Evolutionary conservation across 2,329 filamentous ascomycete species (phyloP), one percentile per base, ranked within the genome.

Genomic region (Ophiosphaerella narmari): DNA sequence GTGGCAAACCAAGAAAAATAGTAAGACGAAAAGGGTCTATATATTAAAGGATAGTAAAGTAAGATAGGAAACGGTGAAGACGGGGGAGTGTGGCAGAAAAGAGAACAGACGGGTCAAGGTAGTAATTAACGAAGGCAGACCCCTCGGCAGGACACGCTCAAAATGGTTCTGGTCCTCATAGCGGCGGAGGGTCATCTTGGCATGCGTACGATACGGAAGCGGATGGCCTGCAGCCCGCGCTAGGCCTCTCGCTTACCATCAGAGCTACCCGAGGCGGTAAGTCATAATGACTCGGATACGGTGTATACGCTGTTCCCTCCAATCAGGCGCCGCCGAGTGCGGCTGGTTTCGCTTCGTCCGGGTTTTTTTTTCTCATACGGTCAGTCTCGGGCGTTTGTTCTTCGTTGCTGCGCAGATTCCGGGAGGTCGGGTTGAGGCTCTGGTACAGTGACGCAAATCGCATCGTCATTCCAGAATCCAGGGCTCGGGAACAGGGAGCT

Each of bases 181-280:
- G 45, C 51, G 41, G 43, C 48, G 37, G 54, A 49, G 21, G 46
- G 35, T 50, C 34, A 45, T 50, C 59, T 65, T 65, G 64, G 62
- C 63, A 37, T 48, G 48, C 39, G 37, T 34, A 36, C 45, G 42
- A 39, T 38, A 53, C 57, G 63, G 59, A 63, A 52, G 59, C 60
- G 65, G 62, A 65, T 60, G 34, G 55, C 43, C 46, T 53, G 38
- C 41, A 49, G 57, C 55, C 63, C 65, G 55, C 48, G 46, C 48
- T 35, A 11, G 46, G 42, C 11, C 38, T 32, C 48, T 59, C 59
- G 56, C 53, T 53, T 55, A 40, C 45, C 41, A 32, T 33, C 36
- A 34, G 42, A 46, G 26, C 39, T 50, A 37, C 18, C 24, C 37
- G 44, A 47, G 31, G 31, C 44, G 48, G 35, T 33, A 45, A 48